A percentile compares a stretch with the other conserved stretches of the same genome.
phyloP scores from a whole-genome alignment of 116 monocot genomes.

The Posidonia oceanica region DNA sequence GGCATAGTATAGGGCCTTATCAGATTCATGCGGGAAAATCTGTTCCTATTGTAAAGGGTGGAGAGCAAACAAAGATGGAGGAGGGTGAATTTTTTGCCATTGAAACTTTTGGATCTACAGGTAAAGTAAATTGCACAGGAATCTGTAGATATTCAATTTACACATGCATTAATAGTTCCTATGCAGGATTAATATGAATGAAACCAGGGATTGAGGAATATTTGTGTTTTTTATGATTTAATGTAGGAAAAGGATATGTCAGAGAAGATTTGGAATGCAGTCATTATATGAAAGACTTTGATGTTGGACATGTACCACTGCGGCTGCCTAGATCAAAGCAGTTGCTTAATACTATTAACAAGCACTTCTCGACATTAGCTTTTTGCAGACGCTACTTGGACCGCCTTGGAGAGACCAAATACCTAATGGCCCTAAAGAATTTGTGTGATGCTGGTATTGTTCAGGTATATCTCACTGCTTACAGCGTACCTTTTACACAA shows the following conservation, averaged over 20 bases:
- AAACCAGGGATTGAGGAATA: neutral
- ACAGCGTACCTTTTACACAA: too few relatives aligned
- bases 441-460: conserved; percentile 88
- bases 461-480: conserved; percentile 39
- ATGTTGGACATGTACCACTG: conserved; percentile 80
- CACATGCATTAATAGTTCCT: too few relatives aligned
- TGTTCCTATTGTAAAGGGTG: conserved; percentile 97
- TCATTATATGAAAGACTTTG: conserved; percentile 98
- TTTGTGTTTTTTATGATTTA: neutral
- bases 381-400: conserved; percentile 90
- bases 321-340: conserved; percentile 85
- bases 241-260: conserved; percentile 86
- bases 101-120: conserved; percentile 94
- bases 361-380: conserved; percentile 82
- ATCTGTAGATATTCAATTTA: neutral
- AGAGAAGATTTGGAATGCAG: conserved; percentile 95
- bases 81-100: conserved; percentile 99
- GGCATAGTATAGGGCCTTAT: conserved; percentile 96
- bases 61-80: conserved; percentile 98
- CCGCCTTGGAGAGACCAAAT: conserved; percentile 84
- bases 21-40: conserved; percentile 99
- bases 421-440: conserved; percentile 85
- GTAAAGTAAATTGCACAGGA: conserved; percentile 17
- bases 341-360: conserved; percentile 79
- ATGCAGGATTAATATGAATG: neutral